A percentile compares a stretch with the other conserved stretches of the same genome.
Conservation (phyloP, 768 basidiomycete species). For the Lactarius indigo region DNA sequence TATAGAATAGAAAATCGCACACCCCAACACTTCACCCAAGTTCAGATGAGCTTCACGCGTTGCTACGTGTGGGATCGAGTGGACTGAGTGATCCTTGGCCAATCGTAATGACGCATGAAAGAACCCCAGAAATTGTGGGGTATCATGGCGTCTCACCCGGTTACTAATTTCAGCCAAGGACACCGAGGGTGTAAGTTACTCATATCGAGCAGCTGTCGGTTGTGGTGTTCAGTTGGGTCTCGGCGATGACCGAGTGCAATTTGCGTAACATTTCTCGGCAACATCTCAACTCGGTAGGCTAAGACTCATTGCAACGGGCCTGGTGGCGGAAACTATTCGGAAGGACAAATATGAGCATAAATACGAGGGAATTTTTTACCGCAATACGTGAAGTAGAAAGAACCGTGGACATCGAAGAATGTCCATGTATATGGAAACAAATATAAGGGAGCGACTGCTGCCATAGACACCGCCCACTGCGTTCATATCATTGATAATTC, state of each 20-base stretch:
- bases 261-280: background rate
- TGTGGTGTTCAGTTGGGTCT: background rate
- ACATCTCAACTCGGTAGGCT: background rate
- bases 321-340: background rate
- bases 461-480: background rate
- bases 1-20: background rate
- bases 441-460: background rate
- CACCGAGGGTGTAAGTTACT: too few species aligned
- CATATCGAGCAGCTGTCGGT: too few species aligned
- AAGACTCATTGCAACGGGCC: too few species aligned
- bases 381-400: background rate
- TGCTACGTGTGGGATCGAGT: background rate
- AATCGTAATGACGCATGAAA: too few species aligned
- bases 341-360: background rate
- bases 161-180: too few species aligned
- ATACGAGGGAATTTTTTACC: background rate
- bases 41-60: background rate
- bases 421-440: background rate
- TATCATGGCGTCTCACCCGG: too few species aligned
- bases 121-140: too few species aligned
- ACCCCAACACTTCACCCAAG: background rate
- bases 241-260: too few species aligned
- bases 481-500: background rate
- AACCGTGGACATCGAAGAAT: background rate
- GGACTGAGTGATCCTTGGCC: background rate